Evolutionary conservation across 2,329 filamentous ascomycete genomes (phyloP).

Genomic region (Stachybotrys chlorohalonatus): DNA sequence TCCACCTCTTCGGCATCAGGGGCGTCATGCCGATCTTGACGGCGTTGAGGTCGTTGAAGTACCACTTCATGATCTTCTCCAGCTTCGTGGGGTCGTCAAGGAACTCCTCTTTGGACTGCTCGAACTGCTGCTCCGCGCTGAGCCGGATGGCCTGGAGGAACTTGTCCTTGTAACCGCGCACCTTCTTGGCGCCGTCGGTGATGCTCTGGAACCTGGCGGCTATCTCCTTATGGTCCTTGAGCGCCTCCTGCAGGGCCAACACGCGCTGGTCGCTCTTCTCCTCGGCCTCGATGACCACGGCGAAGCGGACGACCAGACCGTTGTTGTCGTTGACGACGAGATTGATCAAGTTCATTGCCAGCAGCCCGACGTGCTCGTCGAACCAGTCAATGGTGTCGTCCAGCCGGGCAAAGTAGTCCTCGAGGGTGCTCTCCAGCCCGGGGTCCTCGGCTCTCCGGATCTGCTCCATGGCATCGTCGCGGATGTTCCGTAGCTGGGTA

Average conservation of each 20-base stretch:
- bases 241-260: constrained; percentile 82
- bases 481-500: constrained; percentile 83
- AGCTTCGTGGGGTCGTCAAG: constrained; percentile 73
- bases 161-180: constrained; percentile 94
- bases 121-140: constrained; percentile 66
- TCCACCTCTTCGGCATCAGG: constrained; percentile 94
- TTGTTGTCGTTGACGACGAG: constrained; percentile 81
- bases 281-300: constrained; percentile 87
- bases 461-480: constrained; percentile 95
- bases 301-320: constrained; percentile 81
- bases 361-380: constrained; percentile 83
- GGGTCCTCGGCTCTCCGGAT: constrained; percentile 68
- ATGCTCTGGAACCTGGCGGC: constrained; percentile 91
- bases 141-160: constrained; percentile 74
- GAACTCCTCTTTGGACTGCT: constrained; percentile 63
- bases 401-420: constrained; percentile 80
- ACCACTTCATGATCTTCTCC: constrained; percentile 89
- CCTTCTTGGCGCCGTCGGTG: constrained; percentile 82
- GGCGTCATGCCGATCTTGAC: constrained; percentile 88
- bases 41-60: constrained; percentile 93
- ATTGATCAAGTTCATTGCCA: constrained; percentile 84
- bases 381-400: constrained; percentile 91
- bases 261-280: constrained; percentile 94
- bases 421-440: constrained; percentile 70
- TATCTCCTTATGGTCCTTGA: constrained; percentile 92